phyloP scores from a whole-genome alignment of 2,329 filamentous ascomycete species.

The Geosmithia putterillii region DNA sequence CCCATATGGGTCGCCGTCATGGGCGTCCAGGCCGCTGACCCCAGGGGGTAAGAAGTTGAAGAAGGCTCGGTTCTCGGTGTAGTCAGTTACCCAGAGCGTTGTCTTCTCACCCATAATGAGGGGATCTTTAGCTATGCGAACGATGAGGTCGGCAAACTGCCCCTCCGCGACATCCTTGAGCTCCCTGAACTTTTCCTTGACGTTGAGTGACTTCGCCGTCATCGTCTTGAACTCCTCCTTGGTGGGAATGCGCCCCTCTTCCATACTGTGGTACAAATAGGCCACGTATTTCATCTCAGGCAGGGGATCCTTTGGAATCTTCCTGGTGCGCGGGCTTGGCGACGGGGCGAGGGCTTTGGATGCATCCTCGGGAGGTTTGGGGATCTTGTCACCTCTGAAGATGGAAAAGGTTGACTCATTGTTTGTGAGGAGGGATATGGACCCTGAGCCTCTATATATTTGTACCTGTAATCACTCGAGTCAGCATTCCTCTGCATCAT shows the following conservation, averaged over 20 bases:
- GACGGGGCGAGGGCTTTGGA: slow-evolving; percentile 12
- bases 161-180: slow-evolving; percentile 48
- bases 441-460: slow-evolving; percentile 7
- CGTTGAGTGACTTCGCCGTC: slow-evolving; percentile 24
- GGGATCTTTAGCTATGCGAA: slow-evolving; percentile 50
- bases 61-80: slow-evolving; percentile 58
- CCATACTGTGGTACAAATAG: slow-evolving; percentile 29
- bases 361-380: slow-evolving; percentile 24
- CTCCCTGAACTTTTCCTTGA: slow-evolving; percentile 46
- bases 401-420: slow-evolving; percentile 17
- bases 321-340: slow-evolving; percentile 7
- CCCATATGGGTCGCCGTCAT: slow-evolving; percentile 42
- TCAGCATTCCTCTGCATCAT: no score
- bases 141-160: slow-evolving; percentile 57
- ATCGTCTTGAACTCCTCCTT: slow-evolving; percentile 27
- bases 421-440: slow-evolving; percentile 31
- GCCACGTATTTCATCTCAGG: slow-evolving; percentile 32
- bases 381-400: slow-evolving; percentile 20
- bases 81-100: slow-evolving; percentile 70
- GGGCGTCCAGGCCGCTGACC: slow-evolving; percentile 15
- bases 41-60: slow-evolving; percentile 29
- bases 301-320: slow-evolving; percentile 7
- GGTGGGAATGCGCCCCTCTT: slow-evolving; percentile 30
- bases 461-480: slow-evolving; percentile 23
- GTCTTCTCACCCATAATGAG: slow-evolving; percentile 30